Conservation (phyloP, 2,329 filamentous ascomycete genomes). For the Colletotrichum trifolii region DNA sequence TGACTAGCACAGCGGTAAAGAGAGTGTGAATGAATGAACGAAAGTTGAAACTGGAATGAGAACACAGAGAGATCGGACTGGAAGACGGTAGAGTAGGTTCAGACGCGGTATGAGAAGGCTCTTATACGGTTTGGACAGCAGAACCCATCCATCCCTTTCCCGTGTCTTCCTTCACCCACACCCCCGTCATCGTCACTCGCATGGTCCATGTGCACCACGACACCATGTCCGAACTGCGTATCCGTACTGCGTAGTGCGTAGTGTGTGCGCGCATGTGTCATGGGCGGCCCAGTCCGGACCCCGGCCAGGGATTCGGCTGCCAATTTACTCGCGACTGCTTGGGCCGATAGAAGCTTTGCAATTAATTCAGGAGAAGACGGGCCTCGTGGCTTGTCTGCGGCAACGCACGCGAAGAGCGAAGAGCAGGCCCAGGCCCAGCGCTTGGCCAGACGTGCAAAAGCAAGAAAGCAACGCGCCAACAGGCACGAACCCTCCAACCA, state of each 20-base stretch:
- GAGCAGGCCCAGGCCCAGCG: conserved; percentile 13
- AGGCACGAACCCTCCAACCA: conserved; percentile 1
- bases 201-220: not conserved
- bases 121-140: conserved; percentile 27
- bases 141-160: not conserved
- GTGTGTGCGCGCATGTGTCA: conserved; percentile 11
- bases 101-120: conserved; percentile 18
- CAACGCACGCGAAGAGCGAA: not conserved
- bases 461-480: not conserved
- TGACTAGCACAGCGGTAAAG: conserved; percentile 37
- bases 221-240: not conserved
- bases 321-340: conserved; percentile 34
- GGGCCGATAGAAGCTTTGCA: conserved; percentile 23
- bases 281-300: conserved; percentile 25
- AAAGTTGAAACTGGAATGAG: conserved; percentile 32
- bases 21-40: conserved; percentile 36
- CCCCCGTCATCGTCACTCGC: not conserved
- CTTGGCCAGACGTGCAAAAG: conserved; percentile 6
- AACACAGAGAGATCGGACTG: conserved; percentile 26
- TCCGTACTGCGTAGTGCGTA: not conserved
- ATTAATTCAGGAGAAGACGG: conserved; percentile 2
- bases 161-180: not conserved
- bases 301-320: conserved; percentile 11
- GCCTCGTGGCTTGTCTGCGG: not conserved
- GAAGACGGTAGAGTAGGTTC: conserved; percentile 3